Conservation (phyloP, 768 basidiomycete genomes). For the Suillus weaverae region DNA sequence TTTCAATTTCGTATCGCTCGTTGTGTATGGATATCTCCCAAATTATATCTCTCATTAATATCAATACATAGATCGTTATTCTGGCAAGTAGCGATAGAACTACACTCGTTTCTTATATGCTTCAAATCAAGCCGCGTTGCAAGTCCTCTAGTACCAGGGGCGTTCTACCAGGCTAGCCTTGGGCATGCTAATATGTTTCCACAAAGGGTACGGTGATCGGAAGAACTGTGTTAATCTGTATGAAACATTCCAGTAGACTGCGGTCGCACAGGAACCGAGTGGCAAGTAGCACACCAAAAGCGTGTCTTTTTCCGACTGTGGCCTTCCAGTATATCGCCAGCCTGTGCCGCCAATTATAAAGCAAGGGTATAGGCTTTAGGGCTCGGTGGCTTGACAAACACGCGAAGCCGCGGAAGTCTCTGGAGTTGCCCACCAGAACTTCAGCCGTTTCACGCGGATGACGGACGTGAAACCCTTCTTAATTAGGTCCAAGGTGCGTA, state of each 20-base stretch:
- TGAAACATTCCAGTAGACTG: neutral
- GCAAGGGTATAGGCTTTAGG: neutral
- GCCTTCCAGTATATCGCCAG: neutral
- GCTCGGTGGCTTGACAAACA: neutral
- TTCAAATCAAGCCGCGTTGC: neutral
- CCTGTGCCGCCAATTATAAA: neutral
- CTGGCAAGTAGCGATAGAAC: neutral
- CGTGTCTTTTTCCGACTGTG: neutral
- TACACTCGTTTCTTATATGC: neutral
- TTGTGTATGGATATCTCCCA: neutral
- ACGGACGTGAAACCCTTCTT: neutral
- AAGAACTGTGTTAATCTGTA: neutral
- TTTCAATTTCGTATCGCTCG: neutral
- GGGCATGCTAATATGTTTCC: neutral
- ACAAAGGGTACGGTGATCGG: neutral
- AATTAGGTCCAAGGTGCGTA: neutral
- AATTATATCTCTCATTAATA: slow-evolving; percentile 3
- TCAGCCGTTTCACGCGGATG: neutral
- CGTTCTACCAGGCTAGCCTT: neutral
- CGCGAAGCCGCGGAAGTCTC: neutral
- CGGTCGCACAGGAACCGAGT: neutral
- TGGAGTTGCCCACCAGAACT: neutral
- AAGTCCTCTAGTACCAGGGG: neutral
- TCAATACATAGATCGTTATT: slow-evolving; percentile 1
- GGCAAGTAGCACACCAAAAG: neutral